These are phyloP conservation scores for Stylonectria norvegica DNA, from an alignment of 2,329 filamentous ascomycete species.

Conservation along the genomic window DNA sequence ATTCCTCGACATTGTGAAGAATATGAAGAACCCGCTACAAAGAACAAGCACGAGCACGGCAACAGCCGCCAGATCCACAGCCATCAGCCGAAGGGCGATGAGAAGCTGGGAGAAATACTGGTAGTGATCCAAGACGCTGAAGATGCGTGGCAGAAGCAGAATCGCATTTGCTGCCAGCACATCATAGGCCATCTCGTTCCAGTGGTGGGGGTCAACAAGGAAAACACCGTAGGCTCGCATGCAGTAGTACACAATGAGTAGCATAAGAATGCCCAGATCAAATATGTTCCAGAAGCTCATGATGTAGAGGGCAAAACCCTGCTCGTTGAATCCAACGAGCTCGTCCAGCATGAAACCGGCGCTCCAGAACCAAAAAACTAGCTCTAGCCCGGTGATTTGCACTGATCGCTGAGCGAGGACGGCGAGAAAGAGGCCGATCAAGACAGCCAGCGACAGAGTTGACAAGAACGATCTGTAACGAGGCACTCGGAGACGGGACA, in stretches of 20 bases:
- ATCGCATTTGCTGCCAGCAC: conserved; percentile 91
- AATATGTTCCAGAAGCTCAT: conserved; percentile 99
- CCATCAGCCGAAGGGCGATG: conserved; percentile 93
- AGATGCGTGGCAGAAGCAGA: conserved; percentile 82
- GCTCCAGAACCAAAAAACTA: conserved; percentile 97
- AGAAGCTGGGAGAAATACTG: conserved; percentile 93
- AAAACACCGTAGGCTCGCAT: conserved; percentile 86
- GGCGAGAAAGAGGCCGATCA: conserved; percentile 81
- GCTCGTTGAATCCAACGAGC: conserved; percentile 92
- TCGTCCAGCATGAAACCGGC: conserved; percentile 96
- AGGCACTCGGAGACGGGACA: conserved; percentile 85
- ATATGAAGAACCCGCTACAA: conserved; percentile 93
- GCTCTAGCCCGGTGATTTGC: conserved; percentile 77
- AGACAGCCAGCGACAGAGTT: conserved; percentile 78
- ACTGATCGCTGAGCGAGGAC: conserved; percentile 74
- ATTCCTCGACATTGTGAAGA: conserved; percentile 78
- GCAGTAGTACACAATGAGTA: conserved; percentile 86
- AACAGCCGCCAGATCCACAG: conserved; percentile 80
- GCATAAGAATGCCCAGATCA: conserved; percentile 80
- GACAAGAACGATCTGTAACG: conserved; percentile 89
- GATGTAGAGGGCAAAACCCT: conserved; percentile 93
- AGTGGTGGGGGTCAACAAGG: conserved; percentile 68
- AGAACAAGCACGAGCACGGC: conserved; percentile 79
- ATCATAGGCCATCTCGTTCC: conserved; percentile 86
- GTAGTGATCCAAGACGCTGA: conserved; percentile 91